Conservation (phyloP, 2,329 filamentous ascomycete species). For the Parasarocladium wereldwijsianum region DNA sequence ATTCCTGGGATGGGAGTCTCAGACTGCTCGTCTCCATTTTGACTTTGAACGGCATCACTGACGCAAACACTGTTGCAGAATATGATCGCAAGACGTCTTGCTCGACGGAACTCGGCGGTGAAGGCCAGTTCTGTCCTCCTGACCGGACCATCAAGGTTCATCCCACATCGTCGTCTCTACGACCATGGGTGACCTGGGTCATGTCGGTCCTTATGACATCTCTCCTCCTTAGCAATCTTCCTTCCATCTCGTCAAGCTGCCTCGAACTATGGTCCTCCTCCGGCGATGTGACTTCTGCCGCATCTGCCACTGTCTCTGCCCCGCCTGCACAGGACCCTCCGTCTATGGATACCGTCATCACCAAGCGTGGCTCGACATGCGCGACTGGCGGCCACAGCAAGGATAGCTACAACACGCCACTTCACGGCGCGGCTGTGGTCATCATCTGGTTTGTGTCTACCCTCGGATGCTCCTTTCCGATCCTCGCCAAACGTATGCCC, state of each 20-base stretch:
- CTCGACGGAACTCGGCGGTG: slow-evolving; percentile 2
- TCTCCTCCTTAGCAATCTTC: slow-evolving; percentile 1
- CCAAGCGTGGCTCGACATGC: slow-evolving; percentile 16
- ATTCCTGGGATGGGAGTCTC: too few relatives aligned
- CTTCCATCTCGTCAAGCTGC: slow-evolving; percentile 4
- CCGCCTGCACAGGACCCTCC: slow-evolving; percentile 8
- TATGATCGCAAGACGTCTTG: neutral
- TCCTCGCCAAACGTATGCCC: slow-evolving; percentile 36
- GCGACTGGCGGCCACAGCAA: slow-evolving; percentile 14
- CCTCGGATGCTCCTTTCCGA: slow-evolving; percentile 35
- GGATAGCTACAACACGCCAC: slow-evolving; percentile 35
- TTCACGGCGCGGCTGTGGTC: slow-evolving; percentile 43
- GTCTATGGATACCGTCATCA: too few relatives aligned
- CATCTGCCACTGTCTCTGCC: neutral
- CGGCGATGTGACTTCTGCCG: too few relatives aligned
- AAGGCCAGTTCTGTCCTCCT: slow-evolving; percentile 1
- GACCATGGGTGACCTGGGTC: slow-evolving; percentile 1
- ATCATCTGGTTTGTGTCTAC: slow-evolving; percentile 32
- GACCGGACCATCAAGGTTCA: neutral
- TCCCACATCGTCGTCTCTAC: neutral
- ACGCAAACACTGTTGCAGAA: slow-evolving; percentile 1
- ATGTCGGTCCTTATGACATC: slow-evolving; percentile 2
- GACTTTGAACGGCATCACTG: too few relatives aligned
- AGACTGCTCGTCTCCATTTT: too few relatives aligned
- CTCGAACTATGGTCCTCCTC: neutral